These are phyloP conservation scores for Endothia cerciana DNA, from an alignment of 2,329 filamentous ascomycete species.

Conservation along the genomic window DNA sequence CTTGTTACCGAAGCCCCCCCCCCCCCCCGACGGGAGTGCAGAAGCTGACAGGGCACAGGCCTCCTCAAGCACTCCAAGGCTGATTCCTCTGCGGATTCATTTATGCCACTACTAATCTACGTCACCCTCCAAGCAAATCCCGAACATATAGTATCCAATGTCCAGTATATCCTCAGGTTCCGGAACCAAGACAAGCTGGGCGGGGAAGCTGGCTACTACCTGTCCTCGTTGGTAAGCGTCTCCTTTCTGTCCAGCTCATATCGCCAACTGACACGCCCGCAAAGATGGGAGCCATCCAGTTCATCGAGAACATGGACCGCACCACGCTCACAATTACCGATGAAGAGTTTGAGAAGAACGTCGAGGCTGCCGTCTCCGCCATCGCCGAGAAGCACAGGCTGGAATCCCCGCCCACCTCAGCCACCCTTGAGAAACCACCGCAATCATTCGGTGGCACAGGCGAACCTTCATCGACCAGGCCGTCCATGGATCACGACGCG, in stretches of 20 bases:
- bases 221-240: constrained; percentile 77
- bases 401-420: constrained; percentile 49
- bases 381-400: constrained; percentile 87
- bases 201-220: constrained; percentile 97
- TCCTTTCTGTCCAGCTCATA: not conserved
- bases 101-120: constrained; percentile 93
- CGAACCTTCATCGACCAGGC: constrained; percentile 55
- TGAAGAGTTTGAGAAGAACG: constrained; percentile 92
- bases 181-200: constrained; percentile 96
- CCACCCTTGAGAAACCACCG: constrained; percentile 51
- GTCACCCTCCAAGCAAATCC: constrained; percentile 94
- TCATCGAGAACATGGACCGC: constrained; percentile 94
- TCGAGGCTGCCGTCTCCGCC: constrained; percentile 93
- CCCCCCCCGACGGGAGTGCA: not conserved
- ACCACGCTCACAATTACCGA: constrained; percentile 92
- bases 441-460: constrained; percentile 32
- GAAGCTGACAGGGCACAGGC: constrained; percentile 49
- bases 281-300: constrained; percentile 89
- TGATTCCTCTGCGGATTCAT: constrained; percentile 94
- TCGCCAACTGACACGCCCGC: not conserved
- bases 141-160: constrained; percentile 93
- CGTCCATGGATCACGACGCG: constrained; percentile 47
- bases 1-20: constrained; percentile 2
- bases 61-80: constrained; percentile 89
- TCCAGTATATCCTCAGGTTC: constrained; percentile 97